Evolutionary conservation across 1,284 basidiomycete species (phyloP).

Genomic region (Microbotryum lychnidis-dioicae): DNA sequence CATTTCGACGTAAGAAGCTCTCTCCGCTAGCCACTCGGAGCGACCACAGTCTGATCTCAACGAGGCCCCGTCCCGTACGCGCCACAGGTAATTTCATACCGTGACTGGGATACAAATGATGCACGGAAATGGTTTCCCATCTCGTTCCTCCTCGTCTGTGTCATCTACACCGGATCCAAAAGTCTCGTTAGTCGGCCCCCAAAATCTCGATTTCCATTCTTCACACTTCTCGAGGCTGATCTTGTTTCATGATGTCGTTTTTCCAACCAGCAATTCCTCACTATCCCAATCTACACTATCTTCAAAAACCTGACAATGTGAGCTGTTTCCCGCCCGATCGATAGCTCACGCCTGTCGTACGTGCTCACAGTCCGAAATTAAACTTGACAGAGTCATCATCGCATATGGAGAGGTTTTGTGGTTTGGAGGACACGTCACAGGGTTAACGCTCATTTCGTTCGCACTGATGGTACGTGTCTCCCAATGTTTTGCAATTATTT

Average conservation of each 20-base stretch:
- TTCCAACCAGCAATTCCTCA: slow-evolving; percentile 68
- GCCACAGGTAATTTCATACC: slow-evolving; percentile 64
- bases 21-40: not conserved
- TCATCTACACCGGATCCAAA: slow-evolving; percentile 94
- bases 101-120: slow-evolving; percentile 73
- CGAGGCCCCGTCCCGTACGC: not conserved
- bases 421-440: slow-evolving; percentile 86
- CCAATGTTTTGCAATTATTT: not conserved
- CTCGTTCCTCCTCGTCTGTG: slow-evolving; percentile 79
- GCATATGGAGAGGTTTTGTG: slow-evolving; percentile 96
- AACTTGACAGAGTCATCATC: slow-evolving; percentile 45
- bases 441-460: slow-evolving; percentile 81
- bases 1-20: slow-evolving; percentile 47
- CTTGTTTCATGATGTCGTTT: not conserved
- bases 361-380: too few relatives aligned
- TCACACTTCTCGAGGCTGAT: not conserved
- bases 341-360: too few relatives aligned
- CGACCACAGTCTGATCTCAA: not conserved
- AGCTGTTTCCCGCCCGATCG: slow-evolving; percentile 41
- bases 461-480: slow-evolving; percentile 60
- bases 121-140: slow-evolving; percentile 93
- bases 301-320: slow-evolving; percentile 99
- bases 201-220: not conserved
- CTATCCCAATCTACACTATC: slow-evolving; percentile 79
- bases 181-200: slow-evolving; percentile 62